A percentile compares a stretch with the other conserved stretches of the same genome.
Conservation (phyloP, 768 basidiomycete genomes). For the Amanita subjunquillea region DNA sequence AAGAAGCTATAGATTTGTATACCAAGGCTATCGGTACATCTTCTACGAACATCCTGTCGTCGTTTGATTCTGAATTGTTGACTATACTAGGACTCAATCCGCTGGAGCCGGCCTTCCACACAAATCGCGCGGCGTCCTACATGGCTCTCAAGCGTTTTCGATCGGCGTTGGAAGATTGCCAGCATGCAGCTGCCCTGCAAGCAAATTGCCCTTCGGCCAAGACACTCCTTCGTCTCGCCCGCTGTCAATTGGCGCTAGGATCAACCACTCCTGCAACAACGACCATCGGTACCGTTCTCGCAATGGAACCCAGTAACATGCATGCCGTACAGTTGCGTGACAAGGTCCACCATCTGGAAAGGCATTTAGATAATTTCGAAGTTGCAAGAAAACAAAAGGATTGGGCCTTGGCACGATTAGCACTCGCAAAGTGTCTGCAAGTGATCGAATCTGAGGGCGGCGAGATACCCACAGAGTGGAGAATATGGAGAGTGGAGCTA, state of each 20-base stretch:
- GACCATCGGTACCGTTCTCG: slow-evolving; percentile 49
- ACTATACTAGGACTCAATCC: slow-evolving; percentile 40
- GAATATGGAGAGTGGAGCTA: slow-evolving; percentile 69
- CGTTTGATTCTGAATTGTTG: not conserved
- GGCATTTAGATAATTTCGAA: slow-evolving; percentile 57
- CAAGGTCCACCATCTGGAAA: slow-evolving; percentile 51
- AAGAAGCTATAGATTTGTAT: slow-evolving; percentile 65
- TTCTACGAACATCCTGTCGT: slow-evolving; percentile 1
- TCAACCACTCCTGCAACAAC: slow-evolving; percentile 56
- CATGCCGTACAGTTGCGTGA: slow-evolving; percentile 50
- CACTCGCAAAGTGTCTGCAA: slow-evolving; percentile 69
- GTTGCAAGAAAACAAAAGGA: slow-evolving; percentile 46
- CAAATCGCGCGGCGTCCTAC: slow-evolving; percentile 80
- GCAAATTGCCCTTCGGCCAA: slow-evolving; percentile 52
- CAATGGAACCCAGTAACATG: slow-evolving; percentile 52
- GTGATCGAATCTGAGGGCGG: slow-evolving; percentile 67
- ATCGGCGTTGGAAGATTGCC: slow-evolving; percentile 69
- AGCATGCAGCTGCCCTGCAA: slow-evolving; percentile 60
- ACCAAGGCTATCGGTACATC: slow-evolving; percentile 59
- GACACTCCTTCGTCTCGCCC: slow-evolving; percentile 72
- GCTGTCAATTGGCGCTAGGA: slow-evolving; percentile 78
- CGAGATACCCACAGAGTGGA: slow-evolving; percentile 72
- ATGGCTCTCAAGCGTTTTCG: slow-evolving; percentile 76
- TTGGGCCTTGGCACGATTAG: slow-evolving; percentile 73
- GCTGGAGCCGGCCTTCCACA: slow-evolving; percentile 64